phyloP scores from a whole-genome alignment of 176 grass and related monocot species.

The Saccharum officinarum region DNA sequence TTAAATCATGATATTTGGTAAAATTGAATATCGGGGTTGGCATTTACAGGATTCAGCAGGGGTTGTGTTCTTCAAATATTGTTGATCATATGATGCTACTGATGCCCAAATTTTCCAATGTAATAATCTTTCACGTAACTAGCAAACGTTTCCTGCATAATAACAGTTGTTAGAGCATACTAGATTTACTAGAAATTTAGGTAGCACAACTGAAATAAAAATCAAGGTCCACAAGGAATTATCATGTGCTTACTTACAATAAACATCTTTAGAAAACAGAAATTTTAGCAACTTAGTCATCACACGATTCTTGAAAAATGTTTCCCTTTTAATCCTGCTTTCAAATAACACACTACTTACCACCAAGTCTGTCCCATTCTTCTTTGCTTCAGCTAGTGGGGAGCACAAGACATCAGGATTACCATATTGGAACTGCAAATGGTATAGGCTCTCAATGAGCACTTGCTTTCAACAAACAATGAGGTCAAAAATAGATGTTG shows the following conservation, averaged over 20 bases:
- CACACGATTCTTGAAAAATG: background rate
- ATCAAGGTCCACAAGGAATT: conserved; percentile 1
- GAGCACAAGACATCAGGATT: conserved; percentile 86
- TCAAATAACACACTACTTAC: conserved; percentile 41
- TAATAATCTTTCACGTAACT: conserved; percentile 87
- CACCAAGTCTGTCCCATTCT: conserved; percentile 72
- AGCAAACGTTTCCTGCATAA: conserved; percentile 75
- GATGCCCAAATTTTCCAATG: conserved; percentile 61
- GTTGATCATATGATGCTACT: conserved; percentile 80
- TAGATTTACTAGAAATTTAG: conserved; percentile 15
- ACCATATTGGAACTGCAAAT: conserved; percentile 96
- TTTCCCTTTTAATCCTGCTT: background rate
- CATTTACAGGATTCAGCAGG: conserved; percentile 69
- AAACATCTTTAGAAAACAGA: background rate
- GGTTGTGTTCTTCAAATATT: conserved; percentile 88
- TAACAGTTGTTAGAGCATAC: conserved; percentile 15
- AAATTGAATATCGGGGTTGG: conserved; percentile 1
- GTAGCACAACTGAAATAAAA: conserved; percentile 10
- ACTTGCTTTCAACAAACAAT: conserved; percentile 28
- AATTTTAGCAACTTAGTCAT: background rate
- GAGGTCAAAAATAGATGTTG: conserved; percentile 18
- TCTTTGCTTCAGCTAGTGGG: conserved; percentile 86
- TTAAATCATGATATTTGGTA: conserved; percentile 25
- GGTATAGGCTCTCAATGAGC: conserved; percentile 3
- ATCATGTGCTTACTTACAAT: background rate